phyloP scores from a whole-genome alignment of 805 yeast species.

The Yarrowia alimentaria region DNA sequence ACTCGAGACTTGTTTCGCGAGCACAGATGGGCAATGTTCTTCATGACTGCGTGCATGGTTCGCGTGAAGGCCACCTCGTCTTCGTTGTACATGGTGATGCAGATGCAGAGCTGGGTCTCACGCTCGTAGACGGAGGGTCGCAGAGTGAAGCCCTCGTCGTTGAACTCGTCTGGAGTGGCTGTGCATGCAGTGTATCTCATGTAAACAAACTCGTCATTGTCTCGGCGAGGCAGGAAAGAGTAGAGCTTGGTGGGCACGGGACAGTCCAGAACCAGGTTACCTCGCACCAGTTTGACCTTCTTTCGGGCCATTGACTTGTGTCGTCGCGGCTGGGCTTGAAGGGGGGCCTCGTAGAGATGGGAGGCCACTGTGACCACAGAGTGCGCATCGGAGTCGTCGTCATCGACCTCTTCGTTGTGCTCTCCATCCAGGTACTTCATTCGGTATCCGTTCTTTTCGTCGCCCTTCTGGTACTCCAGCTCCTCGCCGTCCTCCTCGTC shows the following conservation, averaged over 20 bases:
- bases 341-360: conserved; percentile 34
- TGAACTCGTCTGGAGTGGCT: conserved; percentile 83
- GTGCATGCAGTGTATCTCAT: conserved; percentile 99
- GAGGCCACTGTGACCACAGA: conserved; percentile 33
- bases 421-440: conserved; percentile 26
- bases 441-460: conserved; percentile 23
- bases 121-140: conserved; percentile 84
- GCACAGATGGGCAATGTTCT: conserved; percentile 83
- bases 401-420: conserved; percentile 2
- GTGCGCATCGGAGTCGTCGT: conserved; percentile 22
- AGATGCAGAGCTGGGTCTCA: conserved; percentile 86
- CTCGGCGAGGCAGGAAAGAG: conserved; percentile 80
- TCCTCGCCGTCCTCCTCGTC: conserved; percentile 22
- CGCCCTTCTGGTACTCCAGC: conserved; percentile 11
- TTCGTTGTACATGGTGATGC: conserved; percentile 97
- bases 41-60: conserved; percentile 92
- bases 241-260: conserved; percentile 89
- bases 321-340: conserved; percentile 51
- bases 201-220: conserved; percentile 87
- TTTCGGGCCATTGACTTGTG: conserved; percentile 68
- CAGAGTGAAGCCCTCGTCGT: conserved; percentile 74
- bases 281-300: conserved; percentile 70
- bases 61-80: conserved; percentile 86
- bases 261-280: conserved; percentile 86
- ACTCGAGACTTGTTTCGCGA: conserved; percentile 75